A percentile compares a stretch with the other conserved stretches of the same genome.
Evolutionary conservation across 2,329 filamentous ascomycete species (phyloP).

Genomic region (Malbranchea zuffiana): DNA sequence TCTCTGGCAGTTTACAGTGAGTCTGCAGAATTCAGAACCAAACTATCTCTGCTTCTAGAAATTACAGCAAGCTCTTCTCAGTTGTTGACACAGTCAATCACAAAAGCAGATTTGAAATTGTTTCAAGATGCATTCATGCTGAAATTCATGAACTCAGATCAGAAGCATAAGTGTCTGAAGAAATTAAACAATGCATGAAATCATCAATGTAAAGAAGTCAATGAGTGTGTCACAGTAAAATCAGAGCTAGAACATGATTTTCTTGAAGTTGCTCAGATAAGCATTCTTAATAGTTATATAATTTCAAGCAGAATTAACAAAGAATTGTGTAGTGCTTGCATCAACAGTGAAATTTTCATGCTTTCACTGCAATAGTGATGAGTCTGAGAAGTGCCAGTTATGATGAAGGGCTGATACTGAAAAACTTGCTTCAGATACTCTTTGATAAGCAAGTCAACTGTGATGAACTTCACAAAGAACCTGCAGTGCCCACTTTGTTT

Average conservation of each 20-base stretch:
- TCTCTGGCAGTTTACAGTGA: background rate
- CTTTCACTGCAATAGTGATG: background rate
- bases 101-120: background rate
- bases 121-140: background rate
- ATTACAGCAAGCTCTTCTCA: background rate
- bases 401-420: background rate
- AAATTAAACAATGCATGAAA: background rate
- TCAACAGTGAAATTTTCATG: background rate
- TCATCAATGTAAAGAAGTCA: slow-evolving; percentile 1
- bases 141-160: background rate
- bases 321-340: background rate
- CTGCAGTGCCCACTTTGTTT: background rate
- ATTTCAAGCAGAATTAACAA: background rate
- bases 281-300: background rate
- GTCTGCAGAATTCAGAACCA: background rate
- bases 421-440: background rate
- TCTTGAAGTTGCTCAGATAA: background rate
- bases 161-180: background rate
- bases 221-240: background rate
- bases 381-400: background rate
- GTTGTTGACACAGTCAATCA: background rate
- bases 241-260: background rate
- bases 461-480: background rate
- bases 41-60: background rate
- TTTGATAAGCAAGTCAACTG: background rate